Evolutionary conservation across 106 monocot species (phyloP).

Genomic region (Cymbidium sinense): DNA sequence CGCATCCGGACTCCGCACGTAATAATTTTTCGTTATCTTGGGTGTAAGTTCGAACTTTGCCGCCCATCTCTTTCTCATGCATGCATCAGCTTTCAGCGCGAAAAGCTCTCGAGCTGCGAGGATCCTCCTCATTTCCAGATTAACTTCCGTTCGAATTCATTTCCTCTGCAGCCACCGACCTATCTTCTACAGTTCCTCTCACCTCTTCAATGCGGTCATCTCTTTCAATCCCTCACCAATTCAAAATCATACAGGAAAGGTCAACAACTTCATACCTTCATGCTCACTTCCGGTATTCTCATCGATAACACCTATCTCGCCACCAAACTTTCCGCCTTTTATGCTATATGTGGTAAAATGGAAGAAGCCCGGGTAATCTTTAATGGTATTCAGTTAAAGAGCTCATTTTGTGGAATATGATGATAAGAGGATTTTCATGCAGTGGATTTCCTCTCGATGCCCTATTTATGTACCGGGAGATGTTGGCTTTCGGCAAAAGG

Average conservation of each 20-base stretch:
- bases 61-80: background rate
- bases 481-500: constrained; percentile 25
- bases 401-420: constrained; percentile 45
- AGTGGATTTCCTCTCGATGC: constrained; percentile 21
- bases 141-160: background rate
- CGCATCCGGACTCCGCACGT: too few relatives aligned
- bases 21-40: too few relatives aligned
- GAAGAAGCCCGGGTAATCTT: constrained; percentile 30
- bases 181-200: constrained; percentile 8
- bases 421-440: constrained; percentile 43
- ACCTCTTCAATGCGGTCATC: constrained; percentile 44
- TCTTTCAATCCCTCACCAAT: constrained; percentile 40
- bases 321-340: constrained; percentile 49
- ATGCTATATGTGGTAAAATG: constrained; percentile 27
- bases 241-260: constrained; percentile 15
- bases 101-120: background rate
- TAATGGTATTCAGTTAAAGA: constrained; percentile 18
- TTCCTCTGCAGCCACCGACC: background rate
- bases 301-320: constrained; percentile 38
- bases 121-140: background rate
- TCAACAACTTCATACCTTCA: constrained; percentile 34
- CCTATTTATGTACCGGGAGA: constrained; percentile 29
- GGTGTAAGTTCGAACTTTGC: too few relatives aligned
- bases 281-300: constrained; percentile 38
- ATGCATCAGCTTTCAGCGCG: background rate